Evolutionary conservation across 192 early-diverging fungal species (phyloP).

Genomic region (Phycomyces blakesleeanus): DNA sequence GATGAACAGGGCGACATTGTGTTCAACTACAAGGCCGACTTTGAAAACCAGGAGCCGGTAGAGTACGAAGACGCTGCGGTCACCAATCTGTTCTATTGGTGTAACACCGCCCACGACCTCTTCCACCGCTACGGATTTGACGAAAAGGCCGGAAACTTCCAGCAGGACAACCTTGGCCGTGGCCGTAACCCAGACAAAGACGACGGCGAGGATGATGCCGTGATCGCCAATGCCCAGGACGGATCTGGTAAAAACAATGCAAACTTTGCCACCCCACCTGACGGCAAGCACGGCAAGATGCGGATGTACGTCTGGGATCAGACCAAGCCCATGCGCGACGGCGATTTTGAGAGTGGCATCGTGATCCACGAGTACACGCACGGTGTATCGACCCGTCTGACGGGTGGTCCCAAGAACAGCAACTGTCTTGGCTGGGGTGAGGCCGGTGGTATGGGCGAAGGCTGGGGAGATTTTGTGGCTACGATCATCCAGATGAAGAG

Average conservation of each 20-base stretch:
- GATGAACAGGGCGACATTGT: conserved; percentile 37
- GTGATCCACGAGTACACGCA: conserved; percentile 94
- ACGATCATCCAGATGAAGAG: conserved; percentile 69
- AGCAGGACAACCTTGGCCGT: conserved; percentile 81
- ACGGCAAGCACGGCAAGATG: conserved; percentile 88
- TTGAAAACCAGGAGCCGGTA: conserved; percentile 54
- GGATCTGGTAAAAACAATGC: conserved; percentile 90
- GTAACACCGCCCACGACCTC: conserved; percentile 89
- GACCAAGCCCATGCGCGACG: conserved; percentile 70
- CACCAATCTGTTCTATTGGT: conserved; percentile 90
- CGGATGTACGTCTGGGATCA: conserved; percentile 93
- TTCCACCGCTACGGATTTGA: conserved; percentile 88
- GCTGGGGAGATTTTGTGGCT: conserved; percentile 93
- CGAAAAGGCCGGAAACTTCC: conserved; percentile 92
- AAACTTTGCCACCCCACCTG: conserved; percentile 94
- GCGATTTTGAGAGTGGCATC: conserved; percentile 88
- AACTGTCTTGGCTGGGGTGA: conserved; percentile 87
- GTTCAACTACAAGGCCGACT: conserved; percentile 78
- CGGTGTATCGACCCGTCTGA: conserved; percentile 87
- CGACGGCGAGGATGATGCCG: conserved; percentile 59
- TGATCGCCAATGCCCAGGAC: conserved; percentile 91
- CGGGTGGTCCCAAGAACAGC: conserved; percentile 87
- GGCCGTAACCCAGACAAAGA: conserved; percentile 36
- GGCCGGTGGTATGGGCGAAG: conserved; percentile 91
- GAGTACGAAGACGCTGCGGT: conserved; percentile 76